Evolutionary conservation across 106 monocot genomes (phyloP).

Genomic region (Apostasia ramifera): DNA sequence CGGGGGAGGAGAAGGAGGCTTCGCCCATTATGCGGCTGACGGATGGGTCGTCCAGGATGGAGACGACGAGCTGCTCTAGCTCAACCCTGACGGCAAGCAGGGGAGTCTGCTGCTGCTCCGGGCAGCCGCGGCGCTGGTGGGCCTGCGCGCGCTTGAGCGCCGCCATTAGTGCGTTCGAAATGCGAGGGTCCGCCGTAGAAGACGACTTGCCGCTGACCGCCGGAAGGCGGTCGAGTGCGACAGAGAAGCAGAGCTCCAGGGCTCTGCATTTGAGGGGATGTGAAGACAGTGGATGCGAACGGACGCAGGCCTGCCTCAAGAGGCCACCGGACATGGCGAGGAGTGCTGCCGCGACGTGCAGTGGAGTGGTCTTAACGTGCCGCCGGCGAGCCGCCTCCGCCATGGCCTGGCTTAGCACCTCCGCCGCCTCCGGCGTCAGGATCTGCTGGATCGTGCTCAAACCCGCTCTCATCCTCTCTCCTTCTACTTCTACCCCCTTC

Average conservation of each 20-base stretch:
- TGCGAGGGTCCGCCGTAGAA: slow-evolving; percentile 29
- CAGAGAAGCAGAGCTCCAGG: slow-evolving; percentile 89
- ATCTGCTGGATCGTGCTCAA: slow-evolving; percentile 64
- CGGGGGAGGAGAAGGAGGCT: slow-evolving; percentile 63
- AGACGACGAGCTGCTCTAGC: slow-evolving; percentile 66
- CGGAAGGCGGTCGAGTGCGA: slow-evolving; percentile 81
- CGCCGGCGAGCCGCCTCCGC: slow-evolving; percentile 48
- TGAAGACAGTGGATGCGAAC: slow-evolving; percentile 46
- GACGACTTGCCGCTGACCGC: slow-evolving; percentile 1
- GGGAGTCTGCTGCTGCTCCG: slow-evolving; percentile 73
- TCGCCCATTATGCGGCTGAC: slow-evolving; percentile 90
- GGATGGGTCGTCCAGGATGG: slow-evolving; percentile 77
- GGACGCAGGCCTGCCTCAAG: slow-evolving; percentile 60
- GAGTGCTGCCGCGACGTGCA: slow-evolving; percentile 64
- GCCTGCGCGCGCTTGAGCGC: slow-evolving; percentile 91
- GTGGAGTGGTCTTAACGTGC: slow-evolving; percentile 67
- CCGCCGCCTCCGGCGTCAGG: slow-evolving; percentile 55
- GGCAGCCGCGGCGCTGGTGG: slow-evolving; percentile 61
- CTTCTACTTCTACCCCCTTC: background rate
- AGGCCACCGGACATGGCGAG: slow-evolving; percentile 40
- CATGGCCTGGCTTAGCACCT: slow-evolving; percentile 33
- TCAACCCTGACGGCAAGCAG: slow-evolving; percentile 80
- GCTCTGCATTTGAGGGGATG: slow-evolving; percentile 82
- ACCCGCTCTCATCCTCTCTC: slow-evolving; percentile 32
- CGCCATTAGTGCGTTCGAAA: slow-evolving; percentile 78